These are phyloP conservation scores for Albatrellus sp. DNA, from an alignment of 1,284 basidiomycete species.

Conservation along the genomic window DNA sequence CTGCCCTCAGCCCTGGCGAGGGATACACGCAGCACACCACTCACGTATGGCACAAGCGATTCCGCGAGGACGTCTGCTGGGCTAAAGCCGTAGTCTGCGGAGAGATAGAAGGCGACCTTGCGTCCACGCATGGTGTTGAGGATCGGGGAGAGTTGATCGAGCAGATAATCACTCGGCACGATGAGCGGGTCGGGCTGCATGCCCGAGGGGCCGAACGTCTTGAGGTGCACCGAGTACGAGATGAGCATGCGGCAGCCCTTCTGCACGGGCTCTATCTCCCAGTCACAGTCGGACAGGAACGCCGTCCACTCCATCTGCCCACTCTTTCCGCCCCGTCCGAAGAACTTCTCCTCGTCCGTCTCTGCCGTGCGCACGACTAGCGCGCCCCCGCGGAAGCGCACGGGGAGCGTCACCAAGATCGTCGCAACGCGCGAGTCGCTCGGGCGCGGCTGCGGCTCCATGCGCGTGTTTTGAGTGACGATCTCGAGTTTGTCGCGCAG, in stretches of 20 bases:
- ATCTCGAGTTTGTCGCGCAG: conserved; percentile 61
- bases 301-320: conserved; percentile 67
- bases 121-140: conserved; percentile 58
- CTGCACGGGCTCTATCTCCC: conserved; percentile 58
- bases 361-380: conserved; percentile 45
- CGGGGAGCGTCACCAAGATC: conserved; percentile 58
- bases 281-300: conserved; percentile 59
- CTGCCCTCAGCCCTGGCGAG: not conserved
- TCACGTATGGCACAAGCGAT: conserved; percentile 53
- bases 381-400: conserved; percentile 57
- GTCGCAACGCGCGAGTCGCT: conserved; percentile 62
- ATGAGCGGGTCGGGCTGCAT: conserved; percentile 46
- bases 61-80: conserved; percentile 61
- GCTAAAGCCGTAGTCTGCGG: conserved; percentile 59
- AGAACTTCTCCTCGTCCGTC: conserved; percentile 50
- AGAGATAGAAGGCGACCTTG: conserved; percentile 60
- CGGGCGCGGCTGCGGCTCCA: conserved; percentile 40
- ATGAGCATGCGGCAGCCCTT: conserved; percentile 58
- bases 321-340: conserved; percentile 44
- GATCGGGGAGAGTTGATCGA: conserved; percentile 57
- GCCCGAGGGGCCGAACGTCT: conserved; percentile 48
- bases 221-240: conserved; percentile 58
- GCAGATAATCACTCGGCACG: conserved; percentile 57
- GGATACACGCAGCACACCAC: conserved; percentile 15
- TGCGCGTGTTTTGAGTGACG: conserved; percentile 43